phyloP scores from a whole-genome alignment of 768 basidiomycete species.

The Porphyrellus cyaneotinctus region DNA sequence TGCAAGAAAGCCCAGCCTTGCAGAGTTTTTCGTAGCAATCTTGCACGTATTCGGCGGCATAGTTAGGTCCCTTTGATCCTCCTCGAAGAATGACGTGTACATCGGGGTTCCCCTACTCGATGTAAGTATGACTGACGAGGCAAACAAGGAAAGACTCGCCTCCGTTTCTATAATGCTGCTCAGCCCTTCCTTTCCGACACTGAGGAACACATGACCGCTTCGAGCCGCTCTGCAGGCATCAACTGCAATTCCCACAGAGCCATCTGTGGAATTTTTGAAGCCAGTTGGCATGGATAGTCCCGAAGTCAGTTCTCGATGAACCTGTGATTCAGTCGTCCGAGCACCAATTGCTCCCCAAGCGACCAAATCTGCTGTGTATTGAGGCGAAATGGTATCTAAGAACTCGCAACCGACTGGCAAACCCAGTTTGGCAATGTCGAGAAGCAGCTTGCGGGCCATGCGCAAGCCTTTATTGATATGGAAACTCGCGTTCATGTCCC shows the following conservation, averaged over 20 bases:
- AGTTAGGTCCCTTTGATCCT: constrained; percentile 87
- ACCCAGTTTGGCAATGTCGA: constrained; percentile 87
- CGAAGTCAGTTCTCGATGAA: constrained; percentile 84
- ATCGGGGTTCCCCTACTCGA: constrained; percentile 73
- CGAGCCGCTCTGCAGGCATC: constrained; percentile 94
- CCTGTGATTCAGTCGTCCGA: constrained; percentile 88
- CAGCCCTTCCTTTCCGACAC: constrained; percentile 94
- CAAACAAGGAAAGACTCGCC: constrained; percentile 35
- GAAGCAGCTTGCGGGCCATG: constrained; percentile 77
- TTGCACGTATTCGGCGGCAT: constrained; percentile 70
- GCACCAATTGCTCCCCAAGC: constrained; percentile 98
- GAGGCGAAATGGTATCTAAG: constrained; percentile 70
- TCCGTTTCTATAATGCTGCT: constrained; percentile 94
- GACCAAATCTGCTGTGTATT: constrained; percentile 91
- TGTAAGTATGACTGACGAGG: constrained; percentile 1
- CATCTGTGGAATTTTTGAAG: constrained; percentile 99
- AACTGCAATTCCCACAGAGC: constrained; percentile 84
- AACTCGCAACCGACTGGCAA: constrained; percentile 97
- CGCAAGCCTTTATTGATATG: constrained; percentile 96
- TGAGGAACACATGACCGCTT: constrained; percentile 90
- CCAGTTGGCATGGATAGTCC: constrained; percentile 94
- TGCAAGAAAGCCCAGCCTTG: constrained; percentile 74
- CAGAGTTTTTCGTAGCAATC: constrained; percentile 68
- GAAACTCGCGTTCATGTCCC: constrained; percentile 84
- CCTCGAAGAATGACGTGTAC: constrained; percentile 96